Conservation (phyloP, 495 filamentous ascomycete genomes). For the Hypoxylon lienhwacheense region DNA sequence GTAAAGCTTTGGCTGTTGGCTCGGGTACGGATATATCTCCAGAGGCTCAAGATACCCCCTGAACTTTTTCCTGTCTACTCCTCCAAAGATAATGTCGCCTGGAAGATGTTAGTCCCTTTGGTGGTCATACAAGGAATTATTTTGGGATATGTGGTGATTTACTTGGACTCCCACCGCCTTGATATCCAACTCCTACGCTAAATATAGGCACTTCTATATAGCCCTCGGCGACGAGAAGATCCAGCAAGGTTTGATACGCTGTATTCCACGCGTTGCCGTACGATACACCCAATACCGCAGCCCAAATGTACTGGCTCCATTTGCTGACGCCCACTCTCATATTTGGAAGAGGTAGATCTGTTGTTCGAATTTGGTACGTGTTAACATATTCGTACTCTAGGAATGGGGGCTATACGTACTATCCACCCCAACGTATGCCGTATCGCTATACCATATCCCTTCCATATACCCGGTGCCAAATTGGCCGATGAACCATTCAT, state of each 20-base stretch:
- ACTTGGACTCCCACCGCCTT: slow-evolving; percentile 46
- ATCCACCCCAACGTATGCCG: slow-evolving; percentile 41
- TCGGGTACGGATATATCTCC: slow-evolving; percentile 46
- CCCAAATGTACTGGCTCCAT: slow-evolving; percentile 48
- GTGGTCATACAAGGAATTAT: slow-evolving; percentile 5
- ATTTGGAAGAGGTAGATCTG: slow-evolving; percentile 32
- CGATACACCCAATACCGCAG: slow-evolving; percentile 46
- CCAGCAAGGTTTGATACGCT: slow-evolving; percentile 67
- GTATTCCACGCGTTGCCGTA: slow-evolving; percentile 47
- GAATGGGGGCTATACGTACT: slow-evolving; percentile 33
- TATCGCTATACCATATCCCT: slow-evolving; percentile 46
- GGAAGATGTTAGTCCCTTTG: slow-evolving; percentile 46
- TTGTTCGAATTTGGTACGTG: background rate
- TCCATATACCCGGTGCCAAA: slow-evolving; percentile 48
- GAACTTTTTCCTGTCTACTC: slow-evolving; percentile 49
- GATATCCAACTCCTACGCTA: slow-evolving; percentile 63
- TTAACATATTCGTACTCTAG: slow-evolving; percentile 8
- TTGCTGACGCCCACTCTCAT: slow-evolving; percentile 43
- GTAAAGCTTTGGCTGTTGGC: slow-evolving; percentile 41
- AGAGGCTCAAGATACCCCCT: slow-evolving; percentile 47
- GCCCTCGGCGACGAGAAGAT: slow-evolving; percentile 60
- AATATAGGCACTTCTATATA: slow-evolving; percentile 73
- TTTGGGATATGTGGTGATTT: background rate
- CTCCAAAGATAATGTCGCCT: slow-evolving; percentile 52
- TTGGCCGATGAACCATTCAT: slow-evolving; percentile 41